phyloP scores from a whole-genome alignment of 2,329 filamentous ascomycete species.

The Microdochium paspali region DNA sequence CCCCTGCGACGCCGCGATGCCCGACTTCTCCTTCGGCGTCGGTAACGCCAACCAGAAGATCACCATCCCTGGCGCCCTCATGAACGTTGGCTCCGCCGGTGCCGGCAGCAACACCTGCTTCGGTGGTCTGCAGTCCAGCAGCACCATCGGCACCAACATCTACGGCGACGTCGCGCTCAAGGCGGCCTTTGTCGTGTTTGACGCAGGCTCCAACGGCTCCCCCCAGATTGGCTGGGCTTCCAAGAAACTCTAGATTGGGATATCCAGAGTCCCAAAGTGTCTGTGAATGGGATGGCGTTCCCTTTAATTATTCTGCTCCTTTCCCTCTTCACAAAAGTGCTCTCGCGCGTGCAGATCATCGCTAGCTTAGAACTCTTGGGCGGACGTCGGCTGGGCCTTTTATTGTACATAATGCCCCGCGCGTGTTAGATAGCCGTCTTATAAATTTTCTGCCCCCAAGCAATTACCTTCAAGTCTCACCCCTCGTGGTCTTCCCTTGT shows the following conservation, averaged over 20 bases:
- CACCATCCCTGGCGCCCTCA: constrained; percentile 37
- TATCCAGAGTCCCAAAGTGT: too few relatives aligned
- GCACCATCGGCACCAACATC: constrained; percentile 36
- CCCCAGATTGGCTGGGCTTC: constrained; percentile 33
- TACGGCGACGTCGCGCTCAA: constrained; percentile 60
- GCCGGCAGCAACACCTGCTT: constrained; percentile 43
- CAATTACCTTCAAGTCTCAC: too few relatives aligned
- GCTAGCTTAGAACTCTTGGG: too few relatives aligned
- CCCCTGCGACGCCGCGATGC: constrained; percentile 35
- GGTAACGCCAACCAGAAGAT: constrained; percentile 30
- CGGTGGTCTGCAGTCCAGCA: constrained; percentile 50
- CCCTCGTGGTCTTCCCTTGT: too few relatives aligned
- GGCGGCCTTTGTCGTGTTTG: constrained; percentile 54
- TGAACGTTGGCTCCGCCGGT: constrained; percentile 38
- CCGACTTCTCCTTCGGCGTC: constrained; percentile 39
- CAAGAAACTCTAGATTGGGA: constrained; percentile 17
- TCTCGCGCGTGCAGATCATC: too few relatives aligned
- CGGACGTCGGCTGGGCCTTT: too few relatives aligned
- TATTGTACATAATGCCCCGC: too few relatives aligned
- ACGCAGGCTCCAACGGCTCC: constrained; percentile 22
- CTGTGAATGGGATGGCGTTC: too few relatives aligned
- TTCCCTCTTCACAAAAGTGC: too few relatives aligned
- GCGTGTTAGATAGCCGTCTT: too few relatives aligned
- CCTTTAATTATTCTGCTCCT: too few relatives aligned
- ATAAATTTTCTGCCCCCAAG: too few relatives aligned